These are phyloP conservation scores for Fusarium sulawesiense DNA, from an alignment of 2,329 filamentous ascomycete genomes.

Conservation along the genomic window DNA sequence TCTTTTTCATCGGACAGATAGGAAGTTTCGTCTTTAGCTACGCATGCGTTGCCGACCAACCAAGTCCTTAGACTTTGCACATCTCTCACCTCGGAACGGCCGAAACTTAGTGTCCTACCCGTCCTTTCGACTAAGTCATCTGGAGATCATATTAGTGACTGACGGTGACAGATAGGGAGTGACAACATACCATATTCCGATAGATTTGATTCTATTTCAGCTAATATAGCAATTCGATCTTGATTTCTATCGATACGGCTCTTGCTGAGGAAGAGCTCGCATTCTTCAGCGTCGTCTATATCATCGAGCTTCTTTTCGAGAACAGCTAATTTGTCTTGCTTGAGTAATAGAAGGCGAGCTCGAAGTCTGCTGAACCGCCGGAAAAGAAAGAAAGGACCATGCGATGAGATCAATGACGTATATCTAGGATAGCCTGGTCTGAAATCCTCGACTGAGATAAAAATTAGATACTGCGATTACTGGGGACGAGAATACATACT, in stretches of 20 bases:
- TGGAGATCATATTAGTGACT: rapidly evolving
- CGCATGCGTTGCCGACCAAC: neutral
- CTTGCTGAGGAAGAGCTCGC: neutral
- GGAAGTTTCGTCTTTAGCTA: neutral
- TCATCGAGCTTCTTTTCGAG: neutral
- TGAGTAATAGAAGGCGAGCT: neutral
- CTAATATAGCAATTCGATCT: neutral
- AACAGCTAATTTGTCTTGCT: neutral
- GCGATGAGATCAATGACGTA: constrained; percentile 1
- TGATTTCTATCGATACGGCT: neutral
- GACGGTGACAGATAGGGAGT: rapidly evolving
- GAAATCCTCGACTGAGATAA: neutral
- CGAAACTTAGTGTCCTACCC: neutral
- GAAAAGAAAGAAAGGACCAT: neutral
- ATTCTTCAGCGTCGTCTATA: neutral
- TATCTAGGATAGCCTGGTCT: constrained; percentile 5
- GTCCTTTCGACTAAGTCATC: neutral
- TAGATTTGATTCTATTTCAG: neutral
- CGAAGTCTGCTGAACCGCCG: neutral
- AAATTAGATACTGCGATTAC: rapidly evolving
- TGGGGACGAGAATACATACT: neutral
- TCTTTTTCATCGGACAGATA: neutral
- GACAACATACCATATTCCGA: neutral
- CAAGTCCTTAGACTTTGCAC: neutral
- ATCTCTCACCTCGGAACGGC: neutral